These are phyloP conservation scores for Schizosaccharomyces pombe DNA, from an alignment of 805 yeast genomes.

Conservation along the genomic window ASM294v3 CU329670.1:1300501-1301000, in stretches of 20 bases:
- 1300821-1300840: conserved; percentile 86
- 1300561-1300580: neutral
- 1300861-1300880: neutral
- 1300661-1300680: conserved; percentile 85
- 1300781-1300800: conserved; percentile 79
- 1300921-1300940: conserved; percentile 97
- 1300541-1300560: neutral
- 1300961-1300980: conserved; percentile 87
- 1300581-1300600: no score
- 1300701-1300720: conserved; percentile 81
- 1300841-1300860: conserved; percentile 24
- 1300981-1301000: conserved; percentile 34
- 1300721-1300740: conserved; percentile 78
- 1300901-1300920: conserved; percentile 70
- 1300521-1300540: no score
- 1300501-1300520: no score
- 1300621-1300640: conserved; percentile 24
- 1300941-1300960: conserved; percentile 82
- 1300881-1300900: conserved; percentile 33
- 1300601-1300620: conserved; percentile 2
- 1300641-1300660: conserved; percentile 75
- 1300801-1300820: conserved; percentile 61
- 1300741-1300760: conserved; percentile 82
- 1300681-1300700: conserved; percentile 60
- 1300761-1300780: conserved; percentile 91